Percentiles rank a stretch among this genome's conserved stretches.
phyloP scores from a whole-genome alignment of 1,139 yeast species.

The Keqinozyma sinolaborantium region DNA sequence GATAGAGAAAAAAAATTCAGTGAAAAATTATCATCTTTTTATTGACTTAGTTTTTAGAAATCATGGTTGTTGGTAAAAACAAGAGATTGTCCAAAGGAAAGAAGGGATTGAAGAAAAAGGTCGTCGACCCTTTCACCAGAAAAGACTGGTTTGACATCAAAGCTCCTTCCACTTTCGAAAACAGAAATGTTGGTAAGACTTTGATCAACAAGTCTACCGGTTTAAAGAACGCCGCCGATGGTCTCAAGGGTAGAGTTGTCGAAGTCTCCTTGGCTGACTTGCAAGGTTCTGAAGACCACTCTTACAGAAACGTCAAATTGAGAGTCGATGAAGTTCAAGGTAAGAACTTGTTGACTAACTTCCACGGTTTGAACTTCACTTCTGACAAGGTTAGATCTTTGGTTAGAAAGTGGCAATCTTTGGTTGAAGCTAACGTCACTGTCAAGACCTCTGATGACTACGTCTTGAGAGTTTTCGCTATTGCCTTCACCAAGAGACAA shows the following conservation, averaged over 20 bases:
- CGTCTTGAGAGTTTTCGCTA: slow-evolving; percentile 48
- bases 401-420: slow-evolving; percentile 54
- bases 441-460: slow-evolving; percentile 51
- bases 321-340: slow-evolving; percentile 55
- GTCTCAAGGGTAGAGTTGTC: slow-evolving; percentile 50
- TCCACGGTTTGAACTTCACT: slow-evolving; percentile 51
- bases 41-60: slow-evolving; percentile 1
- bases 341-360: slow-evolving; percentile 52
- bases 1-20: slow-evolving; percentile 1
- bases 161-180: slow-evolving; percentile 51
- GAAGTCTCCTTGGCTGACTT: slow-evolving; percentile 49
- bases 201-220: slow-evolving; percentile 51
- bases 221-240: slow-evolving; percentile 51
- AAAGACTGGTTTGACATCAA: slow-evolving; percentile 52
- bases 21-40: slow-evolving; percentile 1
- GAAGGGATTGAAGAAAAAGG: slow-evolving; percentile 52
- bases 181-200: slow-evolving; percentile 51
- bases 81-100: slow-evolving; percentile 54
- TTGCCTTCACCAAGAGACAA: slow-evolving; percentile 54
- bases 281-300: slow-evolving; percentile 52
- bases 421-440: slow-evolving; percentile 51
- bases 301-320: slow-evolving; percentile 49
- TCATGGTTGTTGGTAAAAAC: slow-evolving; percentile 53
- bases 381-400: slow-evolving; percentile 49
- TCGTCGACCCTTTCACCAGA: slow-evolving; percentile 50